These are phyloP conservation scores for Sungouiella thailandica DNA, from an alignment of 805 yeast genomes.

Conservation along the genomic window DNA sequence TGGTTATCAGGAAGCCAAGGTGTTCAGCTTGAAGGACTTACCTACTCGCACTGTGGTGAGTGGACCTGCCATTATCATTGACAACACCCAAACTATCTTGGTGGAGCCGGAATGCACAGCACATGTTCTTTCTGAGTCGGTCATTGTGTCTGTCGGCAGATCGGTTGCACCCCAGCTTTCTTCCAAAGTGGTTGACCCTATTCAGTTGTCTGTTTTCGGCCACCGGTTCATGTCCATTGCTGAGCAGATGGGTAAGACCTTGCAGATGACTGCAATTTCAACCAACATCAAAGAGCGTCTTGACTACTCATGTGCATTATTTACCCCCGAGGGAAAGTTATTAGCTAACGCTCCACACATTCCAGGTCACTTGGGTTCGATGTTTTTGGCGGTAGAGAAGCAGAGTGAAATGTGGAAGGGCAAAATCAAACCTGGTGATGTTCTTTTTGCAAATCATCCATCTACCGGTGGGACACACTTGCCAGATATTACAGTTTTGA, in stretches of 20 bases:
- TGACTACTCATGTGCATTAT: conserved; percentile 5
- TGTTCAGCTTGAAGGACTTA: conserved; percentile 17
- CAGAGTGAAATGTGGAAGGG: conserved; percentile 3
- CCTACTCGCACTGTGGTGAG: background rate
- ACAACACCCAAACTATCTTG: background rate
- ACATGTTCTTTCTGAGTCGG: background rate
- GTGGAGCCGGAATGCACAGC: conserved; percentile 1
- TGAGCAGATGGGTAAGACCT: conserved; percentile 6
- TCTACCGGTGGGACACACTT: conserved; percentile 5
- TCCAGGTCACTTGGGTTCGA: conserved; percentile 5
- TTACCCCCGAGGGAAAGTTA: conserved; percentile 2
- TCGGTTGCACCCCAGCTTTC: conserved; percentile 20
- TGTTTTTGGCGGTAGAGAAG: conserved; percentile 1
- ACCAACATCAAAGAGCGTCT: conserved; percentile 4
- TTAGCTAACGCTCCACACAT: conserved; percentile 6
- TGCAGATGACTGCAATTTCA: conserved; percentile 3
- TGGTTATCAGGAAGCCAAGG: conserved; percentile 29
- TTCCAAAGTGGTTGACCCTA: conserved; percentile 27
- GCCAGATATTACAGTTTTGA: conserved; percentile 5
- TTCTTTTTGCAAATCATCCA: conserved; percentile 4
- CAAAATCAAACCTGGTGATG: conserved; percentile 3
- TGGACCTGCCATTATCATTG: conserved; percentile 24
- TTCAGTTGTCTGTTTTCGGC: conserved; percentile 37
- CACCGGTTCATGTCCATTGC: conserved; percentile 30
- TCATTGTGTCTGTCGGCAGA: conserved; percentile 13